phyloP scores from a whole-genome alignment of 1,139 yeast species.

The Meyerozyma sp. region DNA sequence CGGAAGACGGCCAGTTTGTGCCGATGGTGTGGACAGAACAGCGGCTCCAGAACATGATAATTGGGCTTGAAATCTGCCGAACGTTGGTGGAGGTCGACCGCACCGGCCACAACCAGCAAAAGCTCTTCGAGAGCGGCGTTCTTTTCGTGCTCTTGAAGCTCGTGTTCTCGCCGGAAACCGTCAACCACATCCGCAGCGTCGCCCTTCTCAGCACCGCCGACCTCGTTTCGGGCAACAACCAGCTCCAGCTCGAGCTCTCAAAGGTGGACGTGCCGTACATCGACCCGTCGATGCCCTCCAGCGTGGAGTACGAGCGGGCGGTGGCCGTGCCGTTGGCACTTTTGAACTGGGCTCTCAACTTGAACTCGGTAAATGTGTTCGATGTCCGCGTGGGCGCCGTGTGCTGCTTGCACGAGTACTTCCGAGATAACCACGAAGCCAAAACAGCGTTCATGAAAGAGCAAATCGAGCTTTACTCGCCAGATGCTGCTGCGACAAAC shows the following conservation, averaged over 20 bases:
- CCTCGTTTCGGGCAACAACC: conserved; percentile 58
- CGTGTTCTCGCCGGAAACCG: conserved; percentile 61
- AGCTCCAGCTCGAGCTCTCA: conserved; percentile 64
- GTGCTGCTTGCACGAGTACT: conserved; percentile 60
- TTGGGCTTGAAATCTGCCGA: conserved; percentile 68
- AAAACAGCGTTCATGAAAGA: conserved; percentile 57
- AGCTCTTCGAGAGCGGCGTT: conserved; percentile 57
- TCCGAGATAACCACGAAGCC: conserved; percentile 60
- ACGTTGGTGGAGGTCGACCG: conserved; percentile 73
- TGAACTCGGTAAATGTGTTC: conserved; percentile 79
- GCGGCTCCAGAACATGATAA: conserved; percentile 57
- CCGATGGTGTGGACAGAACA: conserved; percentile 66
- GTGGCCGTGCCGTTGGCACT: conserved; percentile 73
- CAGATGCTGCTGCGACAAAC: conserved; percentile 7
- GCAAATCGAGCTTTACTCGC: conserved; percentile 42
- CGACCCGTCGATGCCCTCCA: conserved; percentile 70
- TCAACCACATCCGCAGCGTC: conserved; percentile 55
- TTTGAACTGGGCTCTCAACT: conserved; percentile 72
- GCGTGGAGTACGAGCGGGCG: conserved; percentile 27
- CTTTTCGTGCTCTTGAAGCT: conserved; percentile 62
- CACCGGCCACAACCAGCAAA: conserved; percentile 57
- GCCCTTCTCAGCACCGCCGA: conserved; percentile 77
- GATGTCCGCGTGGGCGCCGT: conserved; percentile 74
- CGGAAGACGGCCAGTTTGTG: conserved; percentile 3
- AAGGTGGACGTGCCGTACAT: conserved; percentile 87